A percentile compares a stretch with the other conserved stretches of the same genome.
These are phyloP conservation scores for Dryadomyces quercivorus DNA, from an alignment of 2,329 filamentous ascomycete genomes.

Conservation along the genomic window DNA sequence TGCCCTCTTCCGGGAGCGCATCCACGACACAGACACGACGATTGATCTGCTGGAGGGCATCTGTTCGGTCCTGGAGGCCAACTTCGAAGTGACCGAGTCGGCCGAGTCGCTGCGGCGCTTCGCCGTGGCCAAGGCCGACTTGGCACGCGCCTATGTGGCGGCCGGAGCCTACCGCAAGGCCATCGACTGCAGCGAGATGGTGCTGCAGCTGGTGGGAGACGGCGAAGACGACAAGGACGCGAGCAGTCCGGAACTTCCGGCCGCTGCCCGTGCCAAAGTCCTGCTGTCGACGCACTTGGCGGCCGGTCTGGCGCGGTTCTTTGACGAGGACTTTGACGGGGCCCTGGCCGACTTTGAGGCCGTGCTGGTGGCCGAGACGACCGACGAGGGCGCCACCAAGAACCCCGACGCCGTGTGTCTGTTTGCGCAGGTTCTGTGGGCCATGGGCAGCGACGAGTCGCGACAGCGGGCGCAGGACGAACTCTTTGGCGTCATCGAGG, in stretches of 20 bases:
- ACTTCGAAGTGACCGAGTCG: constrained; percentile 79
- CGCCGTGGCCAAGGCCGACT: constrained; percentile 73
- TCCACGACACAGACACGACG: constrained; percentile 53
- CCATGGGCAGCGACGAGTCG: constrained; percentile 64
- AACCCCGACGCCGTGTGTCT: constrained; percentile 80
- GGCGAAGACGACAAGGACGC: constrained; percentile 31
- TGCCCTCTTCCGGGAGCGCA: constrained; percentile 71
- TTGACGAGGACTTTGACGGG: constrained; percentile 48
- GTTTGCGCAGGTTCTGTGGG: constrained; percentile 86
- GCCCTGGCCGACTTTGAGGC: constrained; percentile 70
- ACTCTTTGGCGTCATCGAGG: constrained; percentile 70
- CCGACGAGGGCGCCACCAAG: constrained; percentile 56
- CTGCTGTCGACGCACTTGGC: constrained; percentile 79
- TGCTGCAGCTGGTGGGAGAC: constrained; percentile 48
- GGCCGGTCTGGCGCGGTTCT: constrained; percentile 72
- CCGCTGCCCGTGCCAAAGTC: constrained; percentile 54
- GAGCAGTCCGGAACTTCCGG: constrained; percentile 44
- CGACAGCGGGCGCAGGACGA: constrained; percentile 65
- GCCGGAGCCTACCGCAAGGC: constrained; percentile 52
- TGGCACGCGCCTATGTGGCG: constrained; percentile 74
- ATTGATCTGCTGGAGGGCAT: constrained; percentile 52
- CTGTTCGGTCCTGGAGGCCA: constrained; percentile 59
- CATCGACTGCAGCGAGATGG: constrained; percentile 67
- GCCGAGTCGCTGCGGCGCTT: constrained; percentile 60
- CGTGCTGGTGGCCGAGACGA: constrained; percentile 58